Conservation (phyloP, 2,329 filamentous ascomycete genomes). For the Fusarium sp. region DNA sequence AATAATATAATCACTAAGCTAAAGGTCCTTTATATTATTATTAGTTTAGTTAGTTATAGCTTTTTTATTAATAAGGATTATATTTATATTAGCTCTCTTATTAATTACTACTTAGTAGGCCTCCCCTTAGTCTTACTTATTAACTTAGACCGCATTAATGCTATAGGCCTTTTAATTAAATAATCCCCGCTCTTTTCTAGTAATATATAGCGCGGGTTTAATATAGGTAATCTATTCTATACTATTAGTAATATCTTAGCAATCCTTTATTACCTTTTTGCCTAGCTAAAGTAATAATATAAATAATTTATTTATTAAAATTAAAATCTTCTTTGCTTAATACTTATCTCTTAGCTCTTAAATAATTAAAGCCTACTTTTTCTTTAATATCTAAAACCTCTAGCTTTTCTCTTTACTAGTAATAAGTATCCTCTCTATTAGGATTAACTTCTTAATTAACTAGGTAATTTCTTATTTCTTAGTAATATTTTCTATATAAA, state of each 20-base stretch:
- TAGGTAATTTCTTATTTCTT: too few relatives aligned
- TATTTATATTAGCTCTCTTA: not conserved
- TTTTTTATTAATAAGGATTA: not conserved
- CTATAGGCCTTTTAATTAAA: not conserved
- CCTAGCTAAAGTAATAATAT: not conserved
- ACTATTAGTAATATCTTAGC: not conserved
- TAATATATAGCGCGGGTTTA: not conserved
- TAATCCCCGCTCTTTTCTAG: not conserved
- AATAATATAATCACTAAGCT: not conserved
- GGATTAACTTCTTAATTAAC: fast-evolving
- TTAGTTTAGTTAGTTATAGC: not conserved
- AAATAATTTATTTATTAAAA: not conserved
- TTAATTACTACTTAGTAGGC: not conserved
- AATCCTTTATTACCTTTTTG: not conserved
- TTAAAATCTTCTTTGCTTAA: too few relatives aligned
- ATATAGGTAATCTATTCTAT: not conserved
- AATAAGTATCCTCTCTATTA: fast-evolving
- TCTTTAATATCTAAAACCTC: too few relatives aligned
- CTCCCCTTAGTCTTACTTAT: not conserved
- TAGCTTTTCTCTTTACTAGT: too few relatives aligned
- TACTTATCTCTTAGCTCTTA: too few relatives aligned
- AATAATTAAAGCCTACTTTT: too few relatives aligned
- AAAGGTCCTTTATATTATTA: not conserved
- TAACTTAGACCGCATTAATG: not conserved
- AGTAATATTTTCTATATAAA: too few relatives aligned